A percentile compares a stretch with the other conserved stretches of the same genome.
Evolutionary conservation across 305 asterid genomes (phyloP).

Genomic region (Solanum hybrid): DNA sequence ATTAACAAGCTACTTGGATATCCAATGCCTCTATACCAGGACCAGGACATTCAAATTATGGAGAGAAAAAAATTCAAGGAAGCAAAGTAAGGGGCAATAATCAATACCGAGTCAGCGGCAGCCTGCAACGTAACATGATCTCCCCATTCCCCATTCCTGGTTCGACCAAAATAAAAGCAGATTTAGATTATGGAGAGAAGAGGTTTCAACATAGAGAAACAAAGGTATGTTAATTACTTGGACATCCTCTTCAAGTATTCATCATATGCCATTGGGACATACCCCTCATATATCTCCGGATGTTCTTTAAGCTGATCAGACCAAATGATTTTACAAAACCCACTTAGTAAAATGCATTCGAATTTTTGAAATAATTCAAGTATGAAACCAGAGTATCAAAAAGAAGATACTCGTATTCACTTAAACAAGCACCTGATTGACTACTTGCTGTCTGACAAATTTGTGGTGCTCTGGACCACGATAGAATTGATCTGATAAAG

Average conservation of each 20-base stretch:
- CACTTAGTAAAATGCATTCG: conserved; percentile 11
- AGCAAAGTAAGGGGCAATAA: background rate
- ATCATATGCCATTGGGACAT: conserved; percentile 83
- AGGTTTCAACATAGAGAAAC: background rate
- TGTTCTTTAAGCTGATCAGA: conserved; percentile 68
- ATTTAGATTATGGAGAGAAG: background rate
- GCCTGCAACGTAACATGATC: conserved; percentile 99
- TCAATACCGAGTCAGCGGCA: conserved; percentile 79
- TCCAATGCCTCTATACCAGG: background rate
- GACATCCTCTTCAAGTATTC: conserved; percentile 69
- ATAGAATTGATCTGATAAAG: conserved; percentile 92
- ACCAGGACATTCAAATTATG: background rate
- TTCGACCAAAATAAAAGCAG: conserved; percentile 14
- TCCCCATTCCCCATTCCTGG: conserved; percentile 92
- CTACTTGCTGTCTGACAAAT: conserved; percentile 85
- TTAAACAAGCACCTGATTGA: conserved; percentile 52
- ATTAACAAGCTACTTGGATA: background rate
- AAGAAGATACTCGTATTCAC: background rate
- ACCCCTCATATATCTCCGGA: conserved; percentile 71
- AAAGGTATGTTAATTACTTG: conserved; percentile 37
- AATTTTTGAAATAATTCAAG: background rate
- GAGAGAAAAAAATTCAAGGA: background rate
- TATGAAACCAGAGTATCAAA: background rate
- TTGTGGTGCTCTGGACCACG: conserved; percentile 87
- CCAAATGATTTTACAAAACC: conserved; percentile 16